Evolutionary conservation across 2,329 filamentous ascomycete genomes (phyloP), one percentile per base, ranked within the genome.

Genomic region (Esteya vermicola): DNA sequence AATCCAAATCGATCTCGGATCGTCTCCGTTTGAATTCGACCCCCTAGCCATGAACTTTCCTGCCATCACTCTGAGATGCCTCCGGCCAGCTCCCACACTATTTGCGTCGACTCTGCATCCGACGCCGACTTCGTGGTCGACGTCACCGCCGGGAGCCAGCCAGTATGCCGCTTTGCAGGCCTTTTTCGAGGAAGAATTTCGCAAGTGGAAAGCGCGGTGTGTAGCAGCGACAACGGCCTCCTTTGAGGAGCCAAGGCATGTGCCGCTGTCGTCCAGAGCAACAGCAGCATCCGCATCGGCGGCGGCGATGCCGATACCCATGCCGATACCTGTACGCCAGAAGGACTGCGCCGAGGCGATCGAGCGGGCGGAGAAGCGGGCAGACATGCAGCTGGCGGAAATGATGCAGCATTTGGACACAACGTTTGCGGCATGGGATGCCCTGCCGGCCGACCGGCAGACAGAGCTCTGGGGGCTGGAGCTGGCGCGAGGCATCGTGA

Each of bases 1-100:
- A 27, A 40, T 44, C 10, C 65, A 73, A 35, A 62, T 75, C 36
- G 67, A 75, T 44, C 63, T 67, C 47, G 61, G 62, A 38, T 70
- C 70, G 9, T 63, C 65, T 49, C 74, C 75, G 3, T 79, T 80
- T 50, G 82, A 89, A 48, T 93, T 94, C 60, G 84, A 95, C 48
- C 81, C 89, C 26, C 74, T 88, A 45, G 70, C 81, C 6, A 75
- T 93, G 55, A 85, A 85, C 44, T 95, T 94, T 52, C 85, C 88
- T 7, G 78, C 82, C 7, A 70, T 96, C 31, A 85, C 81, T 27
- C 72, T 95, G 10, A 83, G 81, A 47, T 80, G 89, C 48, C 74
- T 96, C 1, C 75, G 81, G 27, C 70, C 83, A 9, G 85, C 88
- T 4, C 78, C 84, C 4, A 91, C 85, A 1, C 67, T 95, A 7